Evolutionary conservation across 805 yeast genomes (phyloP).

Genomic region (Starmera quercuum): DNA sequence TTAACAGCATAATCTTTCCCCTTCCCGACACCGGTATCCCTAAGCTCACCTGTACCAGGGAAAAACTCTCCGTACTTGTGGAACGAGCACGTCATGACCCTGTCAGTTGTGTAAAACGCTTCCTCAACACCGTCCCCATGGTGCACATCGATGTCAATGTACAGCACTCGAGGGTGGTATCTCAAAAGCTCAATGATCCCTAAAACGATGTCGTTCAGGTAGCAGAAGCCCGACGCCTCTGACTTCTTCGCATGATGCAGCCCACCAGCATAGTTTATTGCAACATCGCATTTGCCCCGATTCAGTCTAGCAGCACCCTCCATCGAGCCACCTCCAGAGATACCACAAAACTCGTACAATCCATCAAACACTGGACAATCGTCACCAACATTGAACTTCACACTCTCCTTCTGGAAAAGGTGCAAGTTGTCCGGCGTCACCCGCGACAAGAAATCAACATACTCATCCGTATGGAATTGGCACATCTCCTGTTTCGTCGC

Average conservation of each 20-base stretch:
- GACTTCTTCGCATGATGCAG: slow-evolving; percentile 88
- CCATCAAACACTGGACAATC: slow-evolving; percentile 86
- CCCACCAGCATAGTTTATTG: slow-evolving; percentile 92
- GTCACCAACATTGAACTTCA: slow-evolving; percentile 92
- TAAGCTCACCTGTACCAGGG: slow-evolving; percentile 87
- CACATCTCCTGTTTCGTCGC: slow-evolving; percentile 98
- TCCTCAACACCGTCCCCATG: slow-evolving; percentile 97
- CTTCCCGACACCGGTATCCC: slow-evolving; percentile 77
- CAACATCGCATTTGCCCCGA: slow-evolving; percentile 80
- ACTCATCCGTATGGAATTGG: slow-evolving; percentile 97
- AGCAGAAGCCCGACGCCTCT: slow-evolving; percentile 88
- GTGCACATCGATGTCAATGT: slow-evolving; percentile 86
- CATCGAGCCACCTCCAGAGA: slow-evolving; percentile 83
- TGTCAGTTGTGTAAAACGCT: slow-evolving; percentile 84
- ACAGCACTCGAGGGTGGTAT: slow-evolving; percentile 78
- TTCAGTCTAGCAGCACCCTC: slow-evolving; percentile 84
- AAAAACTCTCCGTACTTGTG: slow-evolving; percentile 91
- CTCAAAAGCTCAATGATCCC: slow-evolving; percentile 75
- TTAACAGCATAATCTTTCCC: slow-evolving; percentile 82
- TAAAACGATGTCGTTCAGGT: slow-evolving; percentile 81
- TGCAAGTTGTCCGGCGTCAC: slow-evolving; percentile 92
- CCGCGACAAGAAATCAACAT: slow-evolving; percentile 83
- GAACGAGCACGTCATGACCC: slow-evolving; percentile 86
- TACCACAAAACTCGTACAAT: slow-evolving; percentile 64
- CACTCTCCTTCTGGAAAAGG: slow-evolving; percentile 78